Conservation (phyloP, 2,329 filamentous ascomycete genomes). For the Polychaeton citri region DNA sequence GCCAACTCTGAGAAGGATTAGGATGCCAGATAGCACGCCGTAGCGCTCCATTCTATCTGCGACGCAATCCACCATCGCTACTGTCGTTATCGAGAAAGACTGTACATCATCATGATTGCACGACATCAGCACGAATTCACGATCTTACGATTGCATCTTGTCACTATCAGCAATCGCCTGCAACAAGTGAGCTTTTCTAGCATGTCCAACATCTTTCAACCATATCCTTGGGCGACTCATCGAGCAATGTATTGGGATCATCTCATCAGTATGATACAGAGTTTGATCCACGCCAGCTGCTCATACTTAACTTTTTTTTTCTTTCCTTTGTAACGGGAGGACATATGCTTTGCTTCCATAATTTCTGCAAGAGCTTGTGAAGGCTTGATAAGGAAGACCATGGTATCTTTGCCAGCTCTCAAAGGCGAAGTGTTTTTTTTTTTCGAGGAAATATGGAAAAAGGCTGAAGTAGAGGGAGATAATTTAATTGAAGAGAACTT, state of each 20-base stretch:
- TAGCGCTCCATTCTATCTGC: neutral
- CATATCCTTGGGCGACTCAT: neutral
- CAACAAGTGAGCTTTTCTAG: neutral
- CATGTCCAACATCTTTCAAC: neutral
- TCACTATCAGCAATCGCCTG: neutral
- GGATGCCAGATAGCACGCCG: too few species aligned
- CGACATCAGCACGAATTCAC: constrained; percentile 3
- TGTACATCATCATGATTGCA: constrained; percentile 15
- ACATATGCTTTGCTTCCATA: too few species aligned
- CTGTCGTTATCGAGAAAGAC: constrained; percentile 6
- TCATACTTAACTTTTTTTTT: neutral
- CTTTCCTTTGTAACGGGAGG: too few species aligned
- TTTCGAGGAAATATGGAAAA: too few species aligned
- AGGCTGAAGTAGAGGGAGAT: too few species aligned
- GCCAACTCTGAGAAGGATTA: constrained; percentile 14
- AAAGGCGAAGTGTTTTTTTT: too few species aligned
- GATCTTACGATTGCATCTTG: neutral
- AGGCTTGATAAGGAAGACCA: too few species aligned
- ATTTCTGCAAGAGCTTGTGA: too few species aligned
- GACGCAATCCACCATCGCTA: constrained; percentile 8
- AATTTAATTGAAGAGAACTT: too few species aligned
- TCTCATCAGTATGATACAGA: neutral
- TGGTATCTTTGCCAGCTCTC: too few species aligned
- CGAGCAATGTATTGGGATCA: neutral
- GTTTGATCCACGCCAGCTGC: neutral